phyloP scores from a whole-genome alignment of 2,329 filamentous ascomycete genomes.

The Claviceps sp. region DNA sequence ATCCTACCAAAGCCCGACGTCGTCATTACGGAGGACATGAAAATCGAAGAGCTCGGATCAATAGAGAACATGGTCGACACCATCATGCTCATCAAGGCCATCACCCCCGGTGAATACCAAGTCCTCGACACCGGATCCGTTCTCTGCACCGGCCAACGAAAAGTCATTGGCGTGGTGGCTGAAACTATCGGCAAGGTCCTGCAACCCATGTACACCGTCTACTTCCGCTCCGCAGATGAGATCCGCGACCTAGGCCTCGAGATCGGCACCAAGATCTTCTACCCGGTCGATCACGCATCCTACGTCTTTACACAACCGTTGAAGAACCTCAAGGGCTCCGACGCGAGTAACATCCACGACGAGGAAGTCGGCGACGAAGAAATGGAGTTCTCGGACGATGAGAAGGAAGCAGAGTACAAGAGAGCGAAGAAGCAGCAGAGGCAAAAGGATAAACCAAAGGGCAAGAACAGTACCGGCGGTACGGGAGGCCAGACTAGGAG shows the following conservation, averaged over 20 bases:
- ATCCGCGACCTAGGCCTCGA: slow-evolving; percentile 53
- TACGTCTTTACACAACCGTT: slow-evolving; percentile 81
- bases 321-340: slow-evolving; percentile 69
- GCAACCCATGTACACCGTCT: slow-evolving; percentile 73
- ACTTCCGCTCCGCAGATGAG: slow-evolving; percentile 56
- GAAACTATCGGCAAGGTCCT: slow-evolving; percentile 80
- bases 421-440: slow-evolving; percentile 55
- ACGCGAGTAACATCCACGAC: slow-evolving; percentile 89
- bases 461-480: slow-evolving; percentile 23
- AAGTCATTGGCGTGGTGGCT: slow-evolving; percentile 66
- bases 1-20: slow-evolving; percentile 63
- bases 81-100: slow-evolving; percentile 64
- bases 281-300: slow-evolving; percentile 62
- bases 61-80: slow-evolving; percentile 70
- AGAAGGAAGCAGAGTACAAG: slow-evolving; percentile 79
- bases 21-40: slow-evolving; percentile 61
- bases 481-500: slow-evolving; percentile 21
- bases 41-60: slow-evolving; percentile 59
- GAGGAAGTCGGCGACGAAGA: slow-evolving; percentile 81
- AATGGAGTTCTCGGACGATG: slow-evolving; percentile 91
- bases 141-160: slow-evolving; percentile 63
- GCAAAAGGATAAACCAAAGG: slow-evolving; percentile 36
- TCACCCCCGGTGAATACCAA: slow-evolving; percentile 65
- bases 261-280: slow-evolving; percentile 62
- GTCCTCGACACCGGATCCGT: slow-evolving; percentile 77